Base-by-base conservation (phyloP, 805 yeast species). In the Dipodascus albidus region DNA sequence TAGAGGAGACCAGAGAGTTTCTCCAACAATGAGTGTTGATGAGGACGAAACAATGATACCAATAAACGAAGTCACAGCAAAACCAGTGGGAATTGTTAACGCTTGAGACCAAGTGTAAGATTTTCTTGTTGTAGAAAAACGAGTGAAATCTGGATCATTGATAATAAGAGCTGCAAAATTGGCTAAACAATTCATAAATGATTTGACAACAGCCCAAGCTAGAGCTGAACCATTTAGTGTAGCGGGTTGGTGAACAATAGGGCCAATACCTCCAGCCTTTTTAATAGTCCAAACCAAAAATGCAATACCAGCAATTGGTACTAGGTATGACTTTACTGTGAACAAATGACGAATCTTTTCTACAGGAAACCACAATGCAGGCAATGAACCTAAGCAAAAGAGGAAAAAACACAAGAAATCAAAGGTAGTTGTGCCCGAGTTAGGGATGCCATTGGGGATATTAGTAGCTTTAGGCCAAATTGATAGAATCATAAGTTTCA, bases 81-180 rank as follows among this genome's bases (percentile, higher is more conserved):
- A 88, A 60, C 87, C 78, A 20, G 85, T 55, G 35, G 96, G 96
- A 57, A 89, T 80, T 1, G 91, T 74, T 42, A 84, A 62, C 3
- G 63, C 60, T 66, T 82, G 88, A 1, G 87, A 76, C 67, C 75
- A 72, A n/a, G 72, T 62, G 2, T 83, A 74, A 20, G 79, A 70
- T 47, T 61, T 66, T 51, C 76, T 73, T 21, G 79, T 81, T 58
- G 74, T 77, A 8, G 95, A 85, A 70, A 87, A 83, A 67, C 96
- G 79, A 23, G 95, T 77, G 68, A 88, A 88, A 72, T 88, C 96
- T 1, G 96, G 95, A 15, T 93, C 86, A 69, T 88, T 88, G 52
- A 85, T 78, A 63, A 89, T 85, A 62, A 88, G 75, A n/a, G 96
- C 85, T 3, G 95, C 93, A 64, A 88, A 88, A 69, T 87, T 88